phyloP scores from a whole-genome alignment of 176 grass and related monocot genomes.

The Carex parvula region DNA sequence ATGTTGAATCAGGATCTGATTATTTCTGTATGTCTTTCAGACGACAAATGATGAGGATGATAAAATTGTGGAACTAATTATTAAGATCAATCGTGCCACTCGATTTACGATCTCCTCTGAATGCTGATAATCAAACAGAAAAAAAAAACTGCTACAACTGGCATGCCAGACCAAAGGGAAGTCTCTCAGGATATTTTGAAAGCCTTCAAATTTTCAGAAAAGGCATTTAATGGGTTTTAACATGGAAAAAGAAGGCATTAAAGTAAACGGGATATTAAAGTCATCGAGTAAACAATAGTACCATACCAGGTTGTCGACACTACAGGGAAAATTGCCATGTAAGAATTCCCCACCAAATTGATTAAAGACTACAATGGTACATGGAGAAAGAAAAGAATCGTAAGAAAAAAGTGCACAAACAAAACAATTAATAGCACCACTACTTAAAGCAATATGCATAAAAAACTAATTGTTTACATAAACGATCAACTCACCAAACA shows the following conservation, averaged over 20 bases:
- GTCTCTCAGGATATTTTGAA: neutral
- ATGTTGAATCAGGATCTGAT: no score
- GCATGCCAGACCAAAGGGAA: neutral
- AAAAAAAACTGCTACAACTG: neutral
- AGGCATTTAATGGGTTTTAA: neutral
- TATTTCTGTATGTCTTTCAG: no score
- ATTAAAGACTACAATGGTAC: neutral
- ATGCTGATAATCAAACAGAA: neutral
- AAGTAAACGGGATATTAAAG: no score
- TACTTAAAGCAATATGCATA: neutral
- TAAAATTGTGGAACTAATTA: no score
- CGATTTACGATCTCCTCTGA: neutral
- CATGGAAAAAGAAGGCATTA: neutral
- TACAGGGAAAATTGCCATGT: neutral
- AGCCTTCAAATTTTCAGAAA: no score
- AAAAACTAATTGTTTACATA: constrained; percentile 1
- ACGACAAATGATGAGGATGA: no score
- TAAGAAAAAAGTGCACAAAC: neutral
- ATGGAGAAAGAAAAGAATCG: neutral
- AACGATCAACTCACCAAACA: neutral
- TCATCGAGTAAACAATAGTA: neutral
- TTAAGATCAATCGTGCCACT: neutral
- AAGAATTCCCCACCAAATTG: neutral
- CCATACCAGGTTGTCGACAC: neutral
- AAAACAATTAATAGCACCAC: neutral